Conservation (phyloP, 208 protist genomes). For the Spongospora subterranea region DNA sequence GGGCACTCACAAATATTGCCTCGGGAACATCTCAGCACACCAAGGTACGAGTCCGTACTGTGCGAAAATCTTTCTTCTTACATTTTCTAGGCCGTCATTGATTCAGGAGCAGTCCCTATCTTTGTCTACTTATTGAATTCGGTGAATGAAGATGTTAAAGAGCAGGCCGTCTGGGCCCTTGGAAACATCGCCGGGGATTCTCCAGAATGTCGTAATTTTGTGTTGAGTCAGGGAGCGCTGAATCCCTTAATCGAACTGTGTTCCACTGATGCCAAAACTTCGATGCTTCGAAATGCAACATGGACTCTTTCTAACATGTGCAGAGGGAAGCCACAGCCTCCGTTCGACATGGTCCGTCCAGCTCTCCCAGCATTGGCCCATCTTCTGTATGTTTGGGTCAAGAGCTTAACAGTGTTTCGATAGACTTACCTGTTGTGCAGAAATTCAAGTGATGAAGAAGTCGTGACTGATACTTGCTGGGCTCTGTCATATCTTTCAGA, state of each 20-base stretch:
- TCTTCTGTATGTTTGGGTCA: slow-evolving; percentile 76
- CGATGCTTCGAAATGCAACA: slow-evolving; percentile 88
- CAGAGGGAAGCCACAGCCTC: slow-evolving; percentile 90
- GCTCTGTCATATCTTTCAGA: slow-evolving; percentile 94
- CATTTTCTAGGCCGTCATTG: slow-evolving; percentile 78
- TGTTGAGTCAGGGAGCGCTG: slow-evolving; percentile 83
- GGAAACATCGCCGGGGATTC: slow-evolving; percentile 98
- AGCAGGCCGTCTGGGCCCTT: slow-evolving; percentile 97
- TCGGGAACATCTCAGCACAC: slow-evolving; percentile 94
- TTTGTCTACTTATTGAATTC: slow-evolving; percentile 91
- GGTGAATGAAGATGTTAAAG: slow-evolving; percentile 88
- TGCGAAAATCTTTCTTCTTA: background rate
- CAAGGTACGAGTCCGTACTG: slow-evolving; percentile 43
- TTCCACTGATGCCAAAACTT: slow-evolving; percentile 63
- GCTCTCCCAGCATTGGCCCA: slow-evolving; percentile 85
- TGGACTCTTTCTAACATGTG: slow-evolving; percentile 98
- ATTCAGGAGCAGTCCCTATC: slow-evolving; percentile 87
- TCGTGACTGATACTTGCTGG: slow-evolving; percentile 95
- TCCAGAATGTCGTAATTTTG: slow-evolving; percentile 85
- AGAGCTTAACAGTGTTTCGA: background rate
- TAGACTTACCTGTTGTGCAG: background rate
- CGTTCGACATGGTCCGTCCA: slow-evolving; percentile 61
- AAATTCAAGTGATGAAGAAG: slow-evolving; percentile 85
- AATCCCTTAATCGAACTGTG: slow-evolving; percentile 77
- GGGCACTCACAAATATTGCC: slow-evolving; percentile 98